Percentiles rank a stretch among this genome's conserved stretches.
phyloP scores from a whole-genome alignment of 176 grass and related monocot species.

The Oryza coarctata region DNA sequence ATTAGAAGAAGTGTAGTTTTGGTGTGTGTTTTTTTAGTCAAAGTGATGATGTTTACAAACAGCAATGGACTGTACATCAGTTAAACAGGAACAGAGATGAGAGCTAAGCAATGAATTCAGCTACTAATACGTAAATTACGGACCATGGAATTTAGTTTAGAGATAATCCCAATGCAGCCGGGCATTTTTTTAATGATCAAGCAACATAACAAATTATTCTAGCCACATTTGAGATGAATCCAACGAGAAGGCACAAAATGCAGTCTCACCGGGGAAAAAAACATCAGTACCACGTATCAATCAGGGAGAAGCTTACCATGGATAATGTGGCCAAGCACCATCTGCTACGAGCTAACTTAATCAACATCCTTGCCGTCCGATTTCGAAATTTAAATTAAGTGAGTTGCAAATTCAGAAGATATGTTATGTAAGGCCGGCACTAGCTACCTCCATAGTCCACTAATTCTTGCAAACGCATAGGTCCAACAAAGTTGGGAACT shows the following conservation, averaged over 20 bases:
- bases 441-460: background rate
- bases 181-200: background rate
- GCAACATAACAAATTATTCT: background rate
- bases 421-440: background rate
- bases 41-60: background rate
- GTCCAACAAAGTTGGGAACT: slow-evolving; percentile 29
- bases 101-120: background rate
- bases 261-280: background rate
- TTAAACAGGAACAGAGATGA: background rate
- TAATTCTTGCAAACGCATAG: background rate
- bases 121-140: background rate
- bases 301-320: slow-evolving; percentile 5
- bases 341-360: background rate
- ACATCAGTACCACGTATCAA: background rate
- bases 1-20: background rate
- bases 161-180: background rate
- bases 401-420: background rate
- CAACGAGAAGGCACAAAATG: background rate
- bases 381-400: background rate
- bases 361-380: background rate
- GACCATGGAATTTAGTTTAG: background rate
- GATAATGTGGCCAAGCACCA: background rate
- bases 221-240: background rate
- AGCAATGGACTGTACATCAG: background rate
- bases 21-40: background rate